A percentile compares a stretch with the other conserved stretches of the same genome.
These are phyloP conservation scores for Zea luxurians DNA, from an alignment of 176 grass and related monocot species.

Conservation along the genomic window DNA sequence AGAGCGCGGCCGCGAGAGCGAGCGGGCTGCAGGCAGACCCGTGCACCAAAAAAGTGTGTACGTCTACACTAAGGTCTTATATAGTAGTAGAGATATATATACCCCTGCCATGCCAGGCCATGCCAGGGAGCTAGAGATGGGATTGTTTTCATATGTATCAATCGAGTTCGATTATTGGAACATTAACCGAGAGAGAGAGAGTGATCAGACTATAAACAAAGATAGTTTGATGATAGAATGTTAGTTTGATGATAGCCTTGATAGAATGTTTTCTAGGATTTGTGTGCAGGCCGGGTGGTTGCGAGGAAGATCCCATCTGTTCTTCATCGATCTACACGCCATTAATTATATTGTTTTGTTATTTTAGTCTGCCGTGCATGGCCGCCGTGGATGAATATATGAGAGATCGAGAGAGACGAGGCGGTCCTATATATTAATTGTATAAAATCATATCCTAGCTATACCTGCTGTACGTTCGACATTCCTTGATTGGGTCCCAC, in stretches of 20 bases:
- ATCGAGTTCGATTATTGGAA: conserved; percentile 39
- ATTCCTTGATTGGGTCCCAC: conserved; percentile 28
- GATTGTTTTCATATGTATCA: conserved; percentile 6
- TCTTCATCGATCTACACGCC: conserved; percentile 17
- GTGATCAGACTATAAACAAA: neutral
- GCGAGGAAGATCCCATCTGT: conserved; percentile 46
- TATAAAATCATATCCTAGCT: conserved; percentile 25
- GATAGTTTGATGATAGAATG: conserved; percentile 28
- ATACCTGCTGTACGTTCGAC: conserved; percentile 14
- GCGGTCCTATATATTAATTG: conserved; percentile 9
- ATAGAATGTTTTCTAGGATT: conserved; percentile 47
- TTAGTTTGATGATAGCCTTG: conserved; percentile 33
- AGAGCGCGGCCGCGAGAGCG: too few species aligned
- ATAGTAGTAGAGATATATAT: too few species aligned
- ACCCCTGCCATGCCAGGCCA: neutral
- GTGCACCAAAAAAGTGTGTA: too few species aligned
- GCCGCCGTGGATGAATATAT: too few species aligned
- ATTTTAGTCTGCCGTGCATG: neutral
- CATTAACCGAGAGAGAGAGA: conserved; percentile 5
- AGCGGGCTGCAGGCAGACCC: too few species aligned
- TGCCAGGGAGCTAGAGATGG: neutral
- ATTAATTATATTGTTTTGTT: conserved; percentile 21
- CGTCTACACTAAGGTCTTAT: too few species aligned
- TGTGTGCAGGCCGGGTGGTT: conserved; percentile 40
- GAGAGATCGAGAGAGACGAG: neutral